Conservation (phyloP, 2,329 filamentous ascomycete genomes). For the Aureobasidium sp. region DNA sequence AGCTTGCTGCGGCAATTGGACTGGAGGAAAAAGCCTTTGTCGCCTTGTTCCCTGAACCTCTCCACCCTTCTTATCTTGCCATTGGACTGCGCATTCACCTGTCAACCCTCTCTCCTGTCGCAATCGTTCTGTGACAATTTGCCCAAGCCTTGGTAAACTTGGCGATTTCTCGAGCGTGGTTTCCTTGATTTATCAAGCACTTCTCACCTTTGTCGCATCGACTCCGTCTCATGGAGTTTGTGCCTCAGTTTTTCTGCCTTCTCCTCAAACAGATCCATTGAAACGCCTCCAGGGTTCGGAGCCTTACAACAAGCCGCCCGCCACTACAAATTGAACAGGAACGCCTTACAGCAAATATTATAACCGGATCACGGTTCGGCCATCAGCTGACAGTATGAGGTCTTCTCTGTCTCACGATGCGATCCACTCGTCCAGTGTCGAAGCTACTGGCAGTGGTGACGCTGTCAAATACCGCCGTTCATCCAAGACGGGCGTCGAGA, state of each 20-base stretch:
- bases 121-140: not conserved
- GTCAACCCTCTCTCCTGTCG: not conserved
- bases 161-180: not conserved
- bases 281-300: not conserved
- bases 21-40: not conserved
- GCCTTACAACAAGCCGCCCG: not conserved
- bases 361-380: not conserved
- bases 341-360: not conserved
- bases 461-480: not conserved
- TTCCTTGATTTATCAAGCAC: not conserved
- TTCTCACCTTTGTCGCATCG: not conserved
- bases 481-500: not conserved
- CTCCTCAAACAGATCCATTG: conserved; percentile 26
- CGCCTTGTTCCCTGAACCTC: not conserved
- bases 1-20: conserved; percentile 4
- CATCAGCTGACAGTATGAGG: not conserved
- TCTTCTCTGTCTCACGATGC: not conserved
- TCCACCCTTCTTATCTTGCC: not conserved
- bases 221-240: conserved; percentile 23
- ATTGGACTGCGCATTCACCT: not conserved
- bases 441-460: not conserved
- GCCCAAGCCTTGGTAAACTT: conserved; percentile 10
- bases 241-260: conserved; percentile 24
- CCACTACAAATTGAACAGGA: not conserved
- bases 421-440: conserved; percentile 1